Percentiles rank a stretch among this genome's conserved stretches.
phyloP scores from a whole-genome alignment of 208 protist species.

The Lotmaria passim region DNA sequence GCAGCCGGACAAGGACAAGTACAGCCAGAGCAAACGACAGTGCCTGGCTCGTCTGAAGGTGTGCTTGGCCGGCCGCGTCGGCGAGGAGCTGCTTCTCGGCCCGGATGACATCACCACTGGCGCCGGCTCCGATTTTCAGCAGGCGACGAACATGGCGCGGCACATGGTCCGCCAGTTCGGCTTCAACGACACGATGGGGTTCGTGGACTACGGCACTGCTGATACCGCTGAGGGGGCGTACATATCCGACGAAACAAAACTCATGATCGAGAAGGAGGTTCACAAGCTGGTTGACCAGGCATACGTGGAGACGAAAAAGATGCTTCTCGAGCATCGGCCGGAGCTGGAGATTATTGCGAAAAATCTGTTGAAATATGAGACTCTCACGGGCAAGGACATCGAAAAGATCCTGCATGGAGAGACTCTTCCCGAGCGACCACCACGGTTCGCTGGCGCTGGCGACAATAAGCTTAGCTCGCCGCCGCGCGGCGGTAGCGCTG shows the following conservation, averaged over 20 bases:
- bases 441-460: constrained; percentile 27
- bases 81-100: constrained; percentile 97
- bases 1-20: constrained; percentile 84
- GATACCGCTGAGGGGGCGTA: constrained; percentile 84
- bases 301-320: constrained; percentile 74
- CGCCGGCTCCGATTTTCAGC: constrained; percentile 89
- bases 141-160: constrained; percentile 88
- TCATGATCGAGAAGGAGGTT: constrained; percentile 87
- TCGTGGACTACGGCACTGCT: constrained; percentile 84
- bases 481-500: constrained; percentile 18
- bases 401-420: constrained; percentile 80
- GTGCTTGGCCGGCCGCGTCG: constrained; percentile 91
- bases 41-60: constrained; percentile 86
- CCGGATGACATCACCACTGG: constrained; percentile 94
- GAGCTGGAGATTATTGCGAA: constrained; percentile 83
- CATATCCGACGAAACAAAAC: constrained; percentile 92
- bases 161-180: constrained; percentile 92
- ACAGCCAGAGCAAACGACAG: constrained; percentile 88
- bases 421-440: constrained; percentile 48
- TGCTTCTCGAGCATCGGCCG: constrained; percentile 63
- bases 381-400: constrained; percentile 81
- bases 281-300: constrained; percentile 68
- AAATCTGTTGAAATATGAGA: constrained; percentile 88
- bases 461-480: constrained; percentile 26
- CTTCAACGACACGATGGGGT: constrained; percentile 87